Conservation (phyloP, 805 yeast species). For the Yamadazyma sp. region DNA sequence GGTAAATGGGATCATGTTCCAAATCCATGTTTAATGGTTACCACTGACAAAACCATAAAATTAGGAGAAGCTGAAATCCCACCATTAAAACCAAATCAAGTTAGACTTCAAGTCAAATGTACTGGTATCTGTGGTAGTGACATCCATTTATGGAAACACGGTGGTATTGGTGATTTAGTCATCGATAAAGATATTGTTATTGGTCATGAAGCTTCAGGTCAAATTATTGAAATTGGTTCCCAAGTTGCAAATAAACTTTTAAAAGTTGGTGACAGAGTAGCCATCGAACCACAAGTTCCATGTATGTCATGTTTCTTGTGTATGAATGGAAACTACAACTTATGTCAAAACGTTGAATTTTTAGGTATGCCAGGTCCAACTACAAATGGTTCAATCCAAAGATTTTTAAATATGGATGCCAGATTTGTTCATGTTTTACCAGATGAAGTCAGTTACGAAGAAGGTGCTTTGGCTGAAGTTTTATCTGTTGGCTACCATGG, state of each 20-base stretch:
- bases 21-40: conserved; percentile 17
- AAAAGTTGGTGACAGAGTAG: conserved; percentile 47
- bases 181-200: conserved; percentile 34
- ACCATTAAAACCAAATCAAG: conserved; percentile 16
- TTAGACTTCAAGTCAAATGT: conserved; percentile 20
- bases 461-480: conserved; percentile 26
- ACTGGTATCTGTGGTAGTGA: conserved; percentile 25
- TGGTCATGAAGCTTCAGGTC: conserved; percentile 48
- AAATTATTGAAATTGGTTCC: conserved; percentile 48
- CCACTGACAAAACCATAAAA: conserved; percentile 11
- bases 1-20: conserved; percentile 16
- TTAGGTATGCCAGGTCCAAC: conserved; percentile 18
- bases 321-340: conserved; percentile 21
- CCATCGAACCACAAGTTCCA: conserved; percentile 56
- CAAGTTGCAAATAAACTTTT: conserved; percentile 36
- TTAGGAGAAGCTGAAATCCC: conserved; percentile 13
- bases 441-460: conserved; percentile 21
- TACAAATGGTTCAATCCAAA: conserved; percentile 16
- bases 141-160: conserved; percentile 22
- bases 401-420: conserved; percentile 17
- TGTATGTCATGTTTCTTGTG: conserved; percentile 36
- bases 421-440: conserved; percentile 20
- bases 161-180: conserved; percentile 28
- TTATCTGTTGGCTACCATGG: conserved; percentile 25
- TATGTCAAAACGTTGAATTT: conserved; percentile 18